phyloP scores from a whole-genome alignment of 2,329 filamentous ascomycete genomes.

The Claviceps sp. region DNA sequence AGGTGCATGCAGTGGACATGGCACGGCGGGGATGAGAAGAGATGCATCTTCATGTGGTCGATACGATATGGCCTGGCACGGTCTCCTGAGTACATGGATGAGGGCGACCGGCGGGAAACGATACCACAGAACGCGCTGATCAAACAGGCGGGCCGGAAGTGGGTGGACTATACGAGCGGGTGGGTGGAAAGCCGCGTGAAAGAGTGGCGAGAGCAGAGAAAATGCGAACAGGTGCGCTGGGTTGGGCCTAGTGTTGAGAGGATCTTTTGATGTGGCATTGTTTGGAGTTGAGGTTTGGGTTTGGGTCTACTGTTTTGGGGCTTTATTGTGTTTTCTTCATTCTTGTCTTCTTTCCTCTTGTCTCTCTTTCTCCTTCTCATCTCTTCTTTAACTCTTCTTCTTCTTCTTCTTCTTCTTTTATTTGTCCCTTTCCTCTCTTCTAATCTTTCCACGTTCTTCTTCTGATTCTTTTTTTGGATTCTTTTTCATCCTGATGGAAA shows the following conservation, averaged over 20 bases:
- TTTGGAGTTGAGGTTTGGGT: too few species aligned
- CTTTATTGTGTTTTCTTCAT: too few species aligned
- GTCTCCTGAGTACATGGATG: constrained; percentile 11
- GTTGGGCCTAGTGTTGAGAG: constrained; percentile 15
- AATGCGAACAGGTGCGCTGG: constrained; percentile 18
- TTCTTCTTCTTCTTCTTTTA: too few species aligned
- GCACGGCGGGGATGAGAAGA: constrained; percentile 17
- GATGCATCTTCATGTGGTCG: constrained; percentile 16
- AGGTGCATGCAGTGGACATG: constrained; percentile 19
- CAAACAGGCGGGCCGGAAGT: constrained; percentile 8
- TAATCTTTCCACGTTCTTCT: too few species aligned
- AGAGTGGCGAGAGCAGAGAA: constrained; percentile 13
- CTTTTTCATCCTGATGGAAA: too few species aligned
- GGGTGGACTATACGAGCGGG: constrained; percentile 19
- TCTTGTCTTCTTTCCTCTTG: too few species aligned
- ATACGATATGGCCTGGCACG: constrained; percentile 16
- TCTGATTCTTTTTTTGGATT: too few species aligned
- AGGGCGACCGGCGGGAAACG: constrained; percentile 11
- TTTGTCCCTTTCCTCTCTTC: too few species aligned
- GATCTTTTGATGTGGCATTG: constrained; percentile 1
- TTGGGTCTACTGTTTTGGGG: too few species aligned
- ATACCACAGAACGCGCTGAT: constrained; percentile 10
- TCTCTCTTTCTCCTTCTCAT: too few species aligned
- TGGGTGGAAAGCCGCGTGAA: constrained; percentile 16
- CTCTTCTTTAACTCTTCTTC: too few species aligned